phyloP scores from a whole-genome alignment of 352 stramenopile species.

The Globisporangium abappressorium region DNA sequence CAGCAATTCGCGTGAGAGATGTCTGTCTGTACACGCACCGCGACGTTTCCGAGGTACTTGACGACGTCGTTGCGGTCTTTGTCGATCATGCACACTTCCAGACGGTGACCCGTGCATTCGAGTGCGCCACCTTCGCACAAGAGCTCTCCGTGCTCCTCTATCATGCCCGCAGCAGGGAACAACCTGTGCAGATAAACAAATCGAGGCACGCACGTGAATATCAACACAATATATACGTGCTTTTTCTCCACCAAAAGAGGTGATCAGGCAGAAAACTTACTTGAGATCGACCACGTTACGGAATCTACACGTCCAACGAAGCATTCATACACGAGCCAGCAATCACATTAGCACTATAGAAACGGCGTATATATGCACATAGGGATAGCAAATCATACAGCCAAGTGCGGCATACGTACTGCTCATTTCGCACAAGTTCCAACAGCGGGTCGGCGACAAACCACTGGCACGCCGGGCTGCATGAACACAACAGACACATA shows the following conservation, averaged over 20 bases:
- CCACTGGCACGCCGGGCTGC: slow-evolving; percentile 78
- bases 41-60: slow-evolving; percentile 74
- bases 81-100: slow-evolving; percentile 69
- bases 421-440: slow-evolving; percentile 60
- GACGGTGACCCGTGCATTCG: slow-evolving; percentile 76
- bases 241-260: slow-evolving; percentile 2
- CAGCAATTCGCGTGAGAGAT: background rate
- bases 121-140: slow-evolving; percentile 57
- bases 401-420: slow-evolving; percentile 26
- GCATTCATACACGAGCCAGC: background rate
- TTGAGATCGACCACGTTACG: slow-evolving; percentile 67
- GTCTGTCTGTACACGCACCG: slow-evolving; percentile 29
- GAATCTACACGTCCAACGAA: slow-evolving; percentile 35
- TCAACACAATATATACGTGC: background rate
- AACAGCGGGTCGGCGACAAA: slow-evolving; percentile 71
- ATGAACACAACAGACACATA: background rate
- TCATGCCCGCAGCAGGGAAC: slow-evolving; percentile 70
- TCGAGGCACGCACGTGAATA: background rate
- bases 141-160: slow-evolving; percentile 52
- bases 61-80: slow-evolving; percentile 68
- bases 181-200: slow-evolving; percentile 29
- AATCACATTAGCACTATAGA: background rate
- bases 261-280: slow-evolving; percentile 28
- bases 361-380: background rate
- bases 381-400: background rate